These are phyloP conservation scores for Phytophthora pistaciae DNA, from an alignment of 352 stramenopile species.

Conservation along the genomic window DNA sequence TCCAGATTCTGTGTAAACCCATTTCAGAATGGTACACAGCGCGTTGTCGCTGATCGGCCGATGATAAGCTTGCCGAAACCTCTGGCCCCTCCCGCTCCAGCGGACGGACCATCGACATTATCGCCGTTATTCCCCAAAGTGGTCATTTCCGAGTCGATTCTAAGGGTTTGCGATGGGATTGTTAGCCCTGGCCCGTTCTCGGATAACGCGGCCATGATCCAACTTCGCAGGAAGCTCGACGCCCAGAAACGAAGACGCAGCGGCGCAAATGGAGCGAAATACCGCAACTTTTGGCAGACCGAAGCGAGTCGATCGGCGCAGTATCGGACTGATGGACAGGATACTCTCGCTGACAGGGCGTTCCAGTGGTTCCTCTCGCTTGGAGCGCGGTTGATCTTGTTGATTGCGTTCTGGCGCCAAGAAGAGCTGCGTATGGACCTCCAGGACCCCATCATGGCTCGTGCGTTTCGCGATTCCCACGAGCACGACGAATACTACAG, in stretches of 20 bases:
- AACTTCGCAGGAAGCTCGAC: constrained; percentile 19
- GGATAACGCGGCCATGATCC: constrained; percentile 22
- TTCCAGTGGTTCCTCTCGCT: background rate
- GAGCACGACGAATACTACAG: constrained; percentile 54
- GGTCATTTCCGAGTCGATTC: constrained; percentile 12
- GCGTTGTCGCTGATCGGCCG: constrained; percentile 2
- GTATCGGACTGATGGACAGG: constrained; percentile 19
- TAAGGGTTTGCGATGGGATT: constrained; percentile 29
- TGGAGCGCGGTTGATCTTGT: constrained; percentile 28
- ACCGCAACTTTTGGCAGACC: background rate
- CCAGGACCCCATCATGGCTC: constrained; percentile 45
- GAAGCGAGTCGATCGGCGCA: constrained; percentile 5
- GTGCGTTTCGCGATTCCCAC: constrained; percentile 40
- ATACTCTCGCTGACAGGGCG: background rate
- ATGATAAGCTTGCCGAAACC: background rate
- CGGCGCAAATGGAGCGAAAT: background rate
- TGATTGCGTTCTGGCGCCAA: constrained; percentile 66
- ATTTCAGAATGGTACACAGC: constrained; percentile 6
- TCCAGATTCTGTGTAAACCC: background rate
- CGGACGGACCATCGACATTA: constrained; percentile 2
- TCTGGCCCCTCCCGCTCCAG: background rate
- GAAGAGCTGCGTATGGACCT: constrained; percentile 59
- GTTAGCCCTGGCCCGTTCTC: constrained; percentile 25
- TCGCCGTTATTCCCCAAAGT: constrained; percentile 10
- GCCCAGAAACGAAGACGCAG: background rate